Evolutionary conservation across 352 stramenopile species (phyloP).

Genomic region (Pythium insidiosum): DNA sequence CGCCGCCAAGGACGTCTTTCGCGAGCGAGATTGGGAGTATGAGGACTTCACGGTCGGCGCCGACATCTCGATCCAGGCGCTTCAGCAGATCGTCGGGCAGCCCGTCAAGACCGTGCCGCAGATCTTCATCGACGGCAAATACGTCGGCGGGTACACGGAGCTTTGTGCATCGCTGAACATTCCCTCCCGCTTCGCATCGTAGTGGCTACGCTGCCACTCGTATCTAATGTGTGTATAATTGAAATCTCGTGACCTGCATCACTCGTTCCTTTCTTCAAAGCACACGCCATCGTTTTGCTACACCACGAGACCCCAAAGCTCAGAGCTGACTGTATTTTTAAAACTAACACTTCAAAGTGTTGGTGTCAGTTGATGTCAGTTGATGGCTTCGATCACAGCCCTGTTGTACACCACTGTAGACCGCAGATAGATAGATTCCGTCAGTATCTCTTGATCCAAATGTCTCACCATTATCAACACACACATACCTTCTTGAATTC

Average conservation of each 20-base stretch:
- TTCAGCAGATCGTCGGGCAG: conserved; percentile 49
- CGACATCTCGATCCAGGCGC: conserved; percentile 41
- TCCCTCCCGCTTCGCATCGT: conserved; percentile 48
- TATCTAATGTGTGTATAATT: no score
- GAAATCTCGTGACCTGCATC: no score
- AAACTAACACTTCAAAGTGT: no score
- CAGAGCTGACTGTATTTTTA: no score
- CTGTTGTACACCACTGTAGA: no score
- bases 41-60: conserved; percentile 54
- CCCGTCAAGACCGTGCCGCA: conserved; percentile 69
- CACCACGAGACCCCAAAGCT: no score
- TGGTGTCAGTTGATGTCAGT: no score
- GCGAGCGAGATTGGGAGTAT: conserved; percentile 44
- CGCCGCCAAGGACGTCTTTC: conserved; percentile 51
- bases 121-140: conserved; percentile 70
- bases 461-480: not conserved
- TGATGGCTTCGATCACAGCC: no score
- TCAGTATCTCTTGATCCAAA: not conserved
- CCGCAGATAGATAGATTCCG: no score
- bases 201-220: conserved; percentile 6
- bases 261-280: no score
- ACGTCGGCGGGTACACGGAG: conserved; percentile 73
- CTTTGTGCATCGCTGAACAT: conserved; percentile 54
- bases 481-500: conserved; percentile 81
- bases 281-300: no score